Conservation (phyloP, 345 rosid genomes). For the Nasturtium officinale region DNA sequence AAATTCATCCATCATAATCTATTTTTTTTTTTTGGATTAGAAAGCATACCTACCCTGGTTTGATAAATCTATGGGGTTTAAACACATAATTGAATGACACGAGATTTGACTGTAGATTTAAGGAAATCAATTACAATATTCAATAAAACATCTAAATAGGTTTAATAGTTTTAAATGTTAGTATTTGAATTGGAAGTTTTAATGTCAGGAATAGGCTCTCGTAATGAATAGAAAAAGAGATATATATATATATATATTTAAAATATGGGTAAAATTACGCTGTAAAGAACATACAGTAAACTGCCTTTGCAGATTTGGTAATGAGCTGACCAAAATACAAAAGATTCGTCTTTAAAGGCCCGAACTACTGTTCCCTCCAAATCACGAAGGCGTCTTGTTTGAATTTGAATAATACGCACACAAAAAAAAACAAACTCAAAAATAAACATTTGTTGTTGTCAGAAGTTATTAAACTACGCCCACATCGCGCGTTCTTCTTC, state of each 20-base stretch:
- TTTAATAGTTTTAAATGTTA: not conserved
- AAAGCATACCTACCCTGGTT: not conserved
- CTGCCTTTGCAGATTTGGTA: conserved; percentile 1
- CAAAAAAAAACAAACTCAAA: not conserved
- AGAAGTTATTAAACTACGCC: conserved; percentile 35
- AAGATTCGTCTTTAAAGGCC: conserved; percentile 18
- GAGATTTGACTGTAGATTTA: not conserved
- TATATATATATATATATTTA: too few relatives aligned
- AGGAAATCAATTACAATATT: not conserved
- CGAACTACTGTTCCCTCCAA: conserved; percentile 45
- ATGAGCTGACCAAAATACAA: conserved; percentile 11
- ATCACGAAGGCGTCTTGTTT: conserved; percentile 24
- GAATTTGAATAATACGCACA: conserved; percentile 36
- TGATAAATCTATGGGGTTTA: not conserved
- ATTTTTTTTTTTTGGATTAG: not conserved
- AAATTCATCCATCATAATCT: not conserved
- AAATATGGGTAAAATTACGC: too few relatives aligned
- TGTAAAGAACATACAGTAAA: not conserved
- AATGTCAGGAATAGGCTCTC: not conserved
- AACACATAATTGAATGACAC: not conserved
- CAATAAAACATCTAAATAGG: not conserved
- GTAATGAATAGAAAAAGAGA: not conserved
- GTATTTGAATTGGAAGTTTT: not conserved
- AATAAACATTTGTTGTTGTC: conserved; percentile 28
- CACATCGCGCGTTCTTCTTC: conserved; percentile 45